phyloP scores from a whole-genome alignment of 140 eudicot species.

The Ambrosia hybrid region DNA sequence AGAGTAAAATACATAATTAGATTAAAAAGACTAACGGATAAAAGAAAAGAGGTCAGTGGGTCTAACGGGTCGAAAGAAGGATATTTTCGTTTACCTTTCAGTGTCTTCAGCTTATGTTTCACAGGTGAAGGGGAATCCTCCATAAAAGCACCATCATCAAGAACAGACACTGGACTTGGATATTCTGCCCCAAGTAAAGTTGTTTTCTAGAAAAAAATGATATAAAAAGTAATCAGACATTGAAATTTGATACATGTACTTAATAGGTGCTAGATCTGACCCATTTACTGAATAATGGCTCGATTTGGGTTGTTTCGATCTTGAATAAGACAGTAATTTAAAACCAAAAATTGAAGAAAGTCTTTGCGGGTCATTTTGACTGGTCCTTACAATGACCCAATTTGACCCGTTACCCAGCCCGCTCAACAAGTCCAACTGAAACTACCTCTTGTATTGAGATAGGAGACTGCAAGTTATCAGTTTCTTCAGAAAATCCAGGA shows the following conservation, averaged over 20 bases:
- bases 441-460: conserved; percentile 46
- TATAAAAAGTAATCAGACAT: conserved; percentile 5
- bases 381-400: too few species aligned
- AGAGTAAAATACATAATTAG: neutral
- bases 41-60: neutral
- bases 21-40: neutral
- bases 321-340: neutral
- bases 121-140: conserved; percentile 72
- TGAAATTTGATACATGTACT: neutral
- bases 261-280: neutral
- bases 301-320: neutral
- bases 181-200: conserved; percentile 49
- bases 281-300: neutral
- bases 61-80: neutral
- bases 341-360: too few species aligned
- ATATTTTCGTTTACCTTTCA: conserved; percentile 37
- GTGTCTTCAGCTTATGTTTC: conserved; percentile 41
- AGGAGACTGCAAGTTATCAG: conserved; percentile 38
- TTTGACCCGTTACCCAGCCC: too few species aligned
- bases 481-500: conserved; percentile 38
- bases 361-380: too few species aligned
- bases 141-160: conserved; percentile 49
- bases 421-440: neutral
- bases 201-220: conserved; percentile 40
- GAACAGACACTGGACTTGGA: conserved; percentile 93